Base-by-base conservation (phyloP, 441 rosid genomes). In the Syzygium malaccense region DNA sequence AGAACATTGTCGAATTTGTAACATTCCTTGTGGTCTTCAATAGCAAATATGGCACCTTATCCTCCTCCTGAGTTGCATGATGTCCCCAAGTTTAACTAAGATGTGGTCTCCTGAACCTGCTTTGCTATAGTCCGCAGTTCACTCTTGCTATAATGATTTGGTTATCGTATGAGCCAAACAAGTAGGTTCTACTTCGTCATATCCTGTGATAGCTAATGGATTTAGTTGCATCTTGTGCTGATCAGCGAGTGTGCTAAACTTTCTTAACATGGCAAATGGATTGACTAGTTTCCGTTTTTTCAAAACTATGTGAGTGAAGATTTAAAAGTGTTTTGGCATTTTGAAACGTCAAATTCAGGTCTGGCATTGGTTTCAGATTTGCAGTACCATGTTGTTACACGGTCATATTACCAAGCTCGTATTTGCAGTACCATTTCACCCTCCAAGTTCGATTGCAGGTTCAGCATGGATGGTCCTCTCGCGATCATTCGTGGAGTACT, bases 401-500 rank as follows among this genome's bases (percentile, higher is more conserved):
- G 48, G 53, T 71, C 60, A 90, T 9, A 80, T 55, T 49, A 14
- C 49, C 86, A 68, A 32, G 75, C 55, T 62, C 55, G 37, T 51
- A 33, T 55, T 87, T n/a, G 49, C 64, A n/a, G 83, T 75, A 75
- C 53, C 51, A 75, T 75, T 75, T 75, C 83, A 75, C 83, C 53
- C n/a, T 75, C 51, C 85, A 78, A 68, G 7, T 91, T 90, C 8
- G 80, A 84, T 88, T 87, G 88, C 95, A 98, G 99, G 99, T 88
- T 98, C 99, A 8, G 99, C 99, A 30, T 98, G 99, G 99, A 98
- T 96, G 96, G 95, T 95, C 86, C 97, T 98, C 20, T 95, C 98
- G 2, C 98, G 94, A 55, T 88, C 98, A 0, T 97, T 97, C 85
- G 94, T 96, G 28, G 99, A 97, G 90, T 98, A 95, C 92, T 92